These are phyloP conservation scores for Benincasa hispida DNA, from an alignment of 306 rosid species.

Conservation along the genomic window DNA sequence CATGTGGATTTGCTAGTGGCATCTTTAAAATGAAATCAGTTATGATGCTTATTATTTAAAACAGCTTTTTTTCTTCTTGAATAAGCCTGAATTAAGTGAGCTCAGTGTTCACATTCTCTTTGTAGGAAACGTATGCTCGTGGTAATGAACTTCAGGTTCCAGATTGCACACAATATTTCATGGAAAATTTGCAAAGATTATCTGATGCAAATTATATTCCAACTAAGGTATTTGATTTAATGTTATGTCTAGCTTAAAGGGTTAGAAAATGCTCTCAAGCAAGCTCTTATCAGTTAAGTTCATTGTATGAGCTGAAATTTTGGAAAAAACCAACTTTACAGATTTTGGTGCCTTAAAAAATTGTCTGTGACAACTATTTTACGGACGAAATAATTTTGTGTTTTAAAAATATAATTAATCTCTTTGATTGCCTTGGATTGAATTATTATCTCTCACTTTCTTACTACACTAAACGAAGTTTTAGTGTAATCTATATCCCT, in stretches of 20 bases:
- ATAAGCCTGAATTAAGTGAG: neutral
- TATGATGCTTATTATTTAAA: neutral
- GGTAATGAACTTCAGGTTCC: conserved; percentile 97
- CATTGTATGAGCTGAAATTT: neutral
- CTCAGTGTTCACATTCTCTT: conserved; percentile 5
- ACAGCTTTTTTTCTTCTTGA: neutral
- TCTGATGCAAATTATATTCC: conserved; percentile 74
- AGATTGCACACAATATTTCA: conserved; percentile 82
- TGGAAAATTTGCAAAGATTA: conserved; percentile 81
- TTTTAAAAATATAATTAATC: neutral
- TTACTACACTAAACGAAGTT: neutral
- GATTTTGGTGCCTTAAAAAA: neutral
- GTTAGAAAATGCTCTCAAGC: neutral
- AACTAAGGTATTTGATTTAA: conserved; percentile 50
- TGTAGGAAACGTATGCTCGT: conserved; percentile 83
- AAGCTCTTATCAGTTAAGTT: neutral
- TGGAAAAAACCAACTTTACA: neutral
- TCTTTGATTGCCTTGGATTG: neutral
- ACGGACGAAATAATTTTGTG: neutral
- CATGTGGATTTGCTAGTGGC: conserved; percentile 11
- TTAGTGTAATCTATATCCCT: neutral
- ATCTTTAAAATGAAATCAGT: neutral
- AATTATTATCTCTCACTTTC: neutral
- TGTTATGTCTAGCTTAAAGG: neutral
- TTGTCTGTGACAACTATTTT: neutral